Base-by-base conservation (phyloP, 345 rosid genomes). In the Geranium brycei region DNA sequence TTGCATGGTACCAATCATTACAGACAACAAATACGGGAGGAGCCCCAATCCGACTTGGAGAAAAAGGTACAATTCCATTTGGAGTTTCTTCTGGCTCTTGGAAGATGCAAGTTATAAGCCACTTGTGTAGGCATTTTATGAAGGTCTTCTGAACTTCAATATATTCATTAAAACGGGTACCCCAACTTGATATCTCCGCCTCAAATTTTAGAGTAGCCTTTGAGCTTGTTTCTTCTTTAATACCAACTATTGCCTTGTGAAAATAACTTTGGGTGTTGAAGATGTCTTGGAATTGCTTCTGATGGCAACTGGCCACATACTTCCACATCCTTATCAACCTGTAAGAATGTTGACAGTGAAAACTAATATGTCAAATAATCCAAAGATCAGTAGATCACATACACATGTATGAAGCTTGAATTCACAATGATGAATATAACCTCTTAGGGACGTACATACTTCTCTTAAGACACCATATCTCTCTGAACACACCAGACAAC, bases 71-170 rank as follows among this genome's bases (percentile, higher is more conserved):
- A 16, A 5, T 58, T 66, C 64, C 62, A 17, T 59, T 63, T n/a
- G 30, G 18, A 8, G 62, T 68, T 56, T 57, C 66, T 23, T 63
- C 72, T n/a, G 64, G 68, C 0, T 69, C 77, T 30, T 71, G 73
- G 59, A 58, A 32, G 19, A 76, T 63, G 70, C 66, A 73, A 65
- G 69, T 62, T 60, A 28, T 58, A 7, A 81, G 80, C 82, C 85
- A 76, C 64, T 68, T 69, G 63, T 81, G 76, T 59, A 81, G 63
- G 53, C 62, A 38, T 19, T 60, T 53, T 57, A 68, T 68, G 31
- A 76, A 81, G 60, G 61, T 51, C 66, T 69, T 76, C 0, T 72
- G 74, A 17, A 76, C 71, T 17, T 38, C 61, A 19, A 81, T 67
- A 60, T 71, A 78, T 58, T 77, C 51, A 62, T 16, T 66, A 35